Percentiles rank a stretch among this genome's conserved stretches.
Evolutionary conservation across 1,284 basidiomycete species (phyloP).

Genomic region (Chondrostereum purpureum): DNA sequence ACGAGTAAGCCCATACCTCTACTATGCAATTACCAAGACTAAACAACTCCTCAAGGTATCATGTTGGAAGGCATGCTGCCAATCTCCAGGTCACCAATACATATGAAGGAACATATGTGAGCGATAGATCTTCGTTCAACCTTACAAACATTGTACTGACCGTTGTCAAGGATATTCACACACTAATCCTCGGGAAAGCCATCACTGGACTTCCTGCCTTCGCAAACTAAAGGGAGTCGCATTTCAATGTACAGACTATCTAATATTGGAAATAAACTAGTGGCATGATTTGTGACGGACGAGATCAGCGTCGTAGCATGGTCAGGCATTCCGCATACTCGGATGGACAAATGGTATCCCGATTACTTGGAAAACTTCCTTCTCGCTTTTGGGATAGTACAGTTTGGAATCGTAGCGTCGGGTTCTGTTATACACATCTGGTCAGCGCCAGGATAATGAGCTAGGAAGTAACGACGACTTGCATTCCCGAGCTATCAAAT

Average conservation of each 20-base stretch:
- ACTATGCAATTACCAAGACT: not conserved
- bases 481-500: conserved; percentile 78
- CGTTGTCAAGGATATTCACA: conserved; percentile 64
- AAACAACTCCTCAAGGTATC: conserved; percentile 50
- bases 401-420: conserved; percentile 56
- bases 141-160: not conserved
- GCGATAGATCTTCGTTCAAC: not conserved
- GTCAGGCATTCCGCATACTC: conserved; percentile 63
- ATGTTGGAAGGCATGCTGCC: conserved; percentile 84
- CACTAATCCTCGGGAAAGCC: conserved; percentile 86
- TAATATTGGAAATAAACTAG: no score
- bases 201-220: conserved; percentile 87
- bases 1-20: conserved; percentile 57
- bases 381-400: conserved; percentile 55
- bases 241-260: no score
- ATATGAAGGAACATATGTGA: conserved; percentile 64
- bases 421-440: no score
- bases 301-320: no score
- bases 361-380: conserved; percentile 63
- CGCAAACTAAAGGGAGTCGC: conserved; percentile 43
- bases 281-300: no score
- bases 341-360: conserved; percentile 67
- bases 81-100: conserved; percentile 92
- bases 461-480: no score
- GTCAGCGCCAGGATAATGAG: conserved; percentile 7